A percentile compares a stretch with the other conserved stretches of the same genome.
phyloP scores from a whole-genome alignment of 1,284 basidiomycete genomes.

The Naganishia sp. region DNA sequence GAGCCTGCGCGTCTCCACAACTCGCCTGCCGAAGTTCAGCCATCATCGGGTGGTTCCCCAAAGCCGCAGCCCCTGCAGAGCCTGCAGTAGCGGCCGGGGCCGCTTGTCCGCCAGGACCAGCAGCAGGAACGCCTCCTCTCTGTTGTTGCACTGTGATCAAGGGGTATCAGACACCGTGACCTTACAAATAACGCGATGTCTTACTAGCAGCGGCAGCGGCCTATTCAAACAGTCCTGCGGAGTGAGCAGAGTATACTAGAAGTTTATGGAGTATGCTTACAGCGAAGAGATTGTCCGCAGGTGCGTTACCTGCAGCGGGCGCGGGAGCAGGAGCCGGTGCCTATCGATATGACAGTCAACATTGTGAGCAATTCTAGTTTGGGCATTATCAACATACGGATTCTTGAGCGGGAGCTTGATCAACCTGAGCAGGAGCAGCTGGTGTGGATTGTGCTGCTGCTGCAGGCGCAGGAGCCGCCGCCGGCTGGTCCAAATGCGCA shows the following conservation, averaged over 20 bases:
- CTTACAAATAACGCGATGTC: background rate
- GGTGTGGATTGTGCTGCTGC: constrained; percentile 3
- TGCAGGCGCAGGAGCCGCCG: constrained; percentile 30
- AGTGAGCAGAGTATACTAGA: background rate
- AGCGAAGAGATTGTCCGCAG: constrained; percentile 56
- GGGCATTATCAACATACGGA: constrained; percentile 34
- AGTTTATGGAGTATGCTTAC: constrained; percentile 37
- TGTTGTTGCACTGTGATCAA: constrained; percentile 48
- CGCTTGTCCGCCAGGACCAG: constrained; percentile 34
- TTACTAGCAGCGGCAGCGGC: constrained; percentile 53
- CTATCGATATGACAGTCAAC: background rate
- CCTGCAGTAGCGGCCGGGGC: constrained; percentile 40
- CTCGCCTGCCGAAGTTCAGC: constrained; percentile 62
- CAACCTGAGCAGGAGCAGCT: constrained; percentile 41
- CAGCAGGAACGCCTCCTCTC: constrained; percentile 51
- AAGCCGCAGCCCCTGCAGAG: constrained; percentile 37
- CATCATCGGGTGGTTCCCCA: constrained; percentile 66
- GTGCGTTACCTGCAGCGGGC: constrained; percentile 52
- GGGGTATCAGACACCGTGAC: background rate
- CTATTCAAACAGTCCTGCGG: constrained; percentile 15
- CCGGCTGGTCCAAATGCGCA: constrained; percentile 47
- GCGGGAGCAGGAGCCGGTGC: constrained; percentile 49
- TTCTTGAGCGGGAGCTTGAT: constrained; percentile 48
- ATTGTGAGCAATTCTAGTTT: constrained; percentile 37
- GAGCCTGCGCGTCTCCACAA: constrained; percentile 8